Evolutionary conservation across 2,329 filamentous ascomycete genomes (phyloP), one percentile per base, ranked within the genome.

Genomic region (Verticillium nonalfalfae): DNA sequence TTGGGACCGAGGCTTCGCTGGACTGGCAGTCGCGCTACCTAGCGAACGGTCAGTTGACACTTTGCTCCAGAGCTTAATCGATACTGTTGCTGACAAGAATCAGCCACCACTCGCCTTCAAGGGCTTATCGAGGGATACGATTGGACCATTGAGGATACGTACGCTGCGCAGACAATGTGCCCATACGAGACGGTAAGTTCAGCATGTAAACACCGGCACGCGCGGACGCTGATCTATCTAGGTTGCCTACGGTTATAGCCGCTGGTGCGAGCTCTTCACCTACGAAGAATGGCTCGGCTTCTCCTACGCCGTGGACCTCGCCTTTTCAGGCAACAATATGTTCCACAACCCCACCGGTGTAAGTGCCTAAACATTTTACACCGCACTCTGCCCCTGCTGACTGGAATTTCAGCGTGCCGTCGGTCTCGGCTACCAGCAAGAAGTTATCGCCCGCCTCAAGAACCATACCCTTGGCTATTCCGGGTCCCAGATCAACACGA

Each of bases 231-330:
- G 13, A 45, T 36, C 38, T 13, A 9, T 35, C 5, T 31, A 77
- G 74, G 83, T 91, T n/a, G 86, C 88, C 1, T 87, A 89, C 62
- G 90, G 90, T 26, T 93, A 86, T 76, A 90, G 87, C 66, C 81
- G 80, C 10, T 93, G 90, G 76, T 93, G 90, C 70, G 78, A 85
- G 31, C 79, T 93, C 4, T 93, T 93, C 71, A 91, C 85, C 0
- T 90, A 88, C 66, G 79, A 87, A 21, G 90, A 93, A 70, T 93
- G 89, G 89, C 75, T 84, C 58, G 84, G 81, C 45, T 93, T 89
- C 69, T 86, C 87, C 61, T 93, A 93, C 73, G 83, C 83, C 3
- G 78, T 89, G 61, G 90, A 93, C 66, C 78, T 93, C 39, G 74
- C 71, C 36, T 93, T 90, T 68, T 79, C 84, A 11, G 86, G 85